Percentiles rank a stretch among this genome's conserved stretches.
Evolutionary conservation across 1,139 yeast genomes (phyloP).

Genomic region (Tardiomyces digboiensis): DNA sequence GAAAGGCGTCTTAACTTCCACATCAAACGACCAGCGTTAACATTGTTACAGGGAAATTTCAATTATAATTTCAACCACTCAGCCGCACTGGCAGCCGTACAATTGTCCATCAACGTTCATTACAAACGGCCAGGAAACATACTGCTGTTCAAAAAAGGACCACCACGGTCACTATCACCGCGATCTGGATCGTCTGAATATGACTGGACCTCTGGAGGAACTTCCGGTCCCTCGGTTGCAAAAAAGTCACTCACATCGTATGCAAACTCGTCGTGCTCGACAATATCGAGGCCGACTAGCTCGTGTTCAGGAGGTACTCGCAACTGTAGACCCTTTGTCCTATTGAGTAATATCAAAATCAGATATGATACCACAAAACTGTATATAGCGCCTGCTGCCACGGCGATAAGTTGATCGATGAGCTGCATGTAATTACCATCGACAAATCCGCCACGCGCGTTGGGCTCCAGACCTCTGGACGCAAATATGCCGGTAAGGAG

Average conservation of each 20-base stretch:
- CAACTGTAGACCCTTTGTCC: slow-evolving; percentile 38
- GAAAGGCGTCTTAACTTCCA: no score
- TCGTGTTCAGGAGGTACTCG: slow-evolving; percentile 34
- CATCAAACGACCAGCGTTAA: no score
- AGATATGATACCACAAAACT: slow-evolving; percentile 22
- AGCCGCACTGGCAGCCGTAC: not conserved
- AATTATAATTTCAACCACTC: no score
- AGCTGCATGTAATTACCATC: slow-evolving; percentile 39
- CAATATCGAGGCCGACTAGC: slow-evolving; percentile 39
- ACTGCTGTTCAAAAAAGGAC: not conserved
- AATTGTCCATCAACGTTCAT: not conserved
- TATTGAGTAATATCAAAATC: slow-evolving; percentile 34
- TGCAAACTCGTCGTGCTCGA: slow-evolving; percentile 46
- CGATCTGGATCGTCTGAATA: not conserved
- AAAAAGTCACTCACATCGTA: slow-evolving; percentile 22
- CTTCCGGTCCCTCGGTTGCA: slow-evolving; percentile 1
- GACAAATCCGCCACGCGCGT: slow-evolving; percentile 39
- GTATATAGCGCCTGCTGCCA: slow-evolving; percentile 19
- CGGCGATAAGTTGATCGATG: slow-evolving; percentile 38
- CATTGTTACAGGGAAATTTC: not conserved
- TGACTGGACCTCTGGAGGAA: not conserved
- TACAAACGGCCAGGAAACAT: not conserved
- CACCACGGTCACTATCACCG: not conserved
- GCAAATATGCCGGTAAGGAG: slow-evolving; percentile 28
- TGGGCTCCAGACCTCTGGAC: slow-evolving; percentile 7